Evolutionary conservation across 23 red algal genomes (phyloP).

Genomic region (Gracilaria gracilis): DNA sequence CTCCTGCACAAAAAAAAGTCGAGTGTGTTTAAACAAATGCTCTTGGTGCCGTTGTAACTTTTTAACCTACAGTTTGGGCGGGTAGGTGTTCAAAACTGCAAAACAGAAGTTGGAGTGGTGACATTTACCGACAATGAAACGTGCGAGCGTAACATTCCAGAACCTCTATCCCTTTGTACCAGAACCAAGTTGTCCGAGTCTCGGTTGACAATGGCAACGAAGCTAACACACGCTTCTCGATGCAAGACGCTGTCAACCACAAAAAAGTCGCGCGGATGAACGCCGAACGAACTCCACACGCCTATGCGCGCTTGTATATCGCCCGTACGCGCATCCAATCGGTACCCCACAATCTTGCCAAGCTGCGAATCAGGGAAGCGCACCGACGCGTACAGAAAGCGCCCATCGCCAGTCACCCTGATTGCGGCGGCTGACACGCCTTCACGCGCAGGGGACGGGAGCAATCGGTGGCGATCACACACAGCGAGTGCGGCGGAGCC

Average conservation of each 20-base stretch:
- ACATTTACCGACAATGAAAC: constrained; percentile 8
- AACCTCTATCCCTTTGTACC: constrained; percentile 1
- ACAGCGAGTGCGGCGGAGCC: background rate
- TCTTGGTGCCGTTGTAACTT: no score
- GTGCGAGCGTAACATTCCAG: background rate
- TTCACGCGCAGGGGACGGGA: background rate
- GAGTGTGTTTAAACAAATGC: no score
- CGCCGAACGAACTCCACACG: constrained; percentile 19
- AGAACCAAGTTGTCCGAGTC: constrained; percentile 55
- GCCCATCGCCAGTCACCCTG: constrained; percentile 36
- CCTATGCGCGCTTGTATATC: constrained; percentile 32
- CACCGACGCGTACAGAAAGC: constrained; percentile 52
- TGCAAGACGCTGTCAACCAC: constrained; percentile 26
- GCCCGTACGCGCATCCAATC: background rate
- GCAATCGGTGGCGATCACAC: constrained; percentile 11
- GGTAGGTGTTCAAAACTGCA: background rate
- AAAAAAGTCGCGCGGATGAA: constrained; percentile 55
- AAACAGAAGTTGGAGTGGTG: background rate
- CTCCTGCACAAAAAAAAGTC: no score
- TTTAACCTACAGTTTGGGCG: no score
- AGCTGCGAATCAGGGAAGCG: background rate
- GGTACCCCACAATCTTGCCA: constrained; percentile 43
- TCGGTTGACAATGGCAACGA: constrained; percentile 55
- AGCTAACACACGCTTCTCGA: constrained; percentile 6
- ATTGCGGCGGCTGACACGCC: constrained; percentile 46